Evolutionary conservation across 176 grass and related monocot genomes (phyloP).

Genomic region (sorghum (Sorghum bicolor)): DNA sequence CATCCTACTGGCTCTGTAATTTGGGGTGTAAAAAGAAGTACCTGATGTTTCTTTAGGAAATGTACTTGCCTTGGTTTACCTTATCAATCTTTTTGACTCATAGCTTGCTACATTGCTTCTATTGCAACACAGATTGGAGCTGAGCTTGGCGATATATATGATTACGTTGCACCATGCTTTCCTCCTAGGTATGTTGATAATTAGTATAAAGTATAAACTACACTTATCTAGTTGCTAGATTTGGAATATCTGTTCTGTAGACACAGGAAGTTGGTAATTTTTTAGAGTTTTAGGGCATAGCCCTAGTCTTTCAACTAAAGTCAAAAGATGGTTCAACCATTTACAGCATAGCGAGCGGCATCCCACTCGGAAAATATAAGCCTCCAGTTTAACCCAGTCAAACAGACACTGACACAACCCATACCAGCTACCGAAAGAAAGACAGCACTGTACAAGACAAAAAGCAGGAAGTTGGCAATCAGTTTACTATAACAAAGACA

Average conservation of each 20-base stretch:
- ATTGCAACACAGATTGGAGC: constrained; percentile 75
- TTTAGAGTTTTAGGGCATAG: too few relatives aligned
- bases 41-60: constrained; percentile 15
- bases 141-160: constrained; percentile 99
- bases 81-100: constrained; percentile 8
- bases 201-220: background rate
- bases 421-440: too few relatives aligned
- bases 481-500: background rate
- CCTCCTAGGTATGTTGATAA: constrained; percentile 75
- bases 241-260: constrained; percentile 19
- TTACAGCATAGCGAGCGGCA: too few relatives aligned
- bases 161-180: constrained; percentile 99
- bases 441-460: too few relatives aligned
- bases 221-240: constrained; percentile 17
- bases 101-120: constrained; percentile 7
- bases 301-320: too few relatives aligned
- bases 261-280: background rate
- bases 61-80: constrained; percentile 8
- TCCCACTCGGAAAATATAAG: too few relatives aligned
- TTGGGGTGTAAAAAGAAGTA: constrained; percentile 10
- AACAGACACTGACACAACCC: too few relatives aligned
- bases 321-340: too few relatives aligned
- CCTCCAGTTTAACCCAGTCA: too few relatives aligned
- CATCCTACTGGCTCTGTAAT: constrained; percentile 14
- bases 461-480: background rate